phyloP scores from a whole-genome alignment of 345 rosid genomes.

The Carallia brachiata region DNA sequence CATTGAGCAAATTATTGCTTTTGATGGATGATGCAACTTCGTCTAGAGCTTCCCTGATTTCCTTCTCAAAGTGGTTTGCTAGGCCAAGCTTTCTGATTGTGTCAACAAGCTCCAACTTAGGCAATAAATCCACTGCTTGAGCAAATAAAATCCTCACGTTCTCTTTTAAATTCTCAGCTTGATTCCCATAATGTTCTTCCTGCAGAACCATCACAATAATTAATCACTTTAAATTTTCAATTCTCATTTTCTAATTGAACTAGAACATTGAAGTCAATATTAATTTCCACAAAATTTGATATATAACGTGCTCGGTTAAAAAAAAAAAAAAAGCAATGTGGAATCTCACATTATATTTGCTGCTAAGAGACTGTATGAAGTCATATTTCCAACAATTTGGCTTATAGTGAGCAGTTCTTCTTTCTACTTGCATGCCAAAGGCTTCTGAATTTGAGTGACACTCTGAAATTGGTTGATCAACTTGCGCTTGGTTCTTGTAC shows the following conservation, averaged over 20 bases:
- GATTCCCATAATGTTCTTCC: slow-evolving; percentile 25
- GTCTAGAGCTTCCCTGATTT: slow-evolving; percentile 31
- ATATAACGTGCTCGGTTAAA: no score
- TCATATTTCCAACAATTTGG: slow-evolving; percentile 51
- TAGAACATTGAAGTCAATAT: no score
- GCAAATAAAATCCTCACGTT: slow-evolving; percentile 25
- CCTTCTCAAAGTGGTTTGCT: slow-evolving; percentile 28
- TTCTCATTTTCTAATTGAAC: background rate
- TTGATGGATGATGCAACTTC: background rate
- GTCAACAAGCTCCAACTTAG: slow-evolving; percentile 40
- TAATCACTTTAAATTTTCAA: background rate
- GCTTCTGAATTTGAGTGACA: slow-evolving; percentile 2
- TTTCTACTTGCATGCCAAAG: slow-evolving; percentile 2
- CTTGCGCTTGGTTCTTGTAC: background rate
- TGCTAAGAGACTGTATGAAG: slow-evolving; percentile 37
- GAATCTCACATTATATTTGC: slow-evolving; percentile 33
- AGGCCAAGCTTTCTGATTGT: slow-evolving; percentile 37
- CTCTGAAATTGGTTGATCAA: background rate
- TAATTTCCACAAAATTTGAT: no score
- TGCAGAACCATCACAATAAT: slow-evolving; percentile 8
- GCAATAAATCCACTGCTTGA: slow-evolving; percentile 20
- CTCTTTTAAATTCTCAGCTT: slow-evolving; percentile 20
- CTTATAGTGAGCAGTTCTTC: slow-evolving; percentile 47
- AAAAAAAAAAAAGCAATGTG: background rate
- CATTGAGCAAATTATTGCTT: background rate